Conservation (phyloP, 2,329 filamentous ascomycete genomes). For the Fusarium secorum region DNA sequence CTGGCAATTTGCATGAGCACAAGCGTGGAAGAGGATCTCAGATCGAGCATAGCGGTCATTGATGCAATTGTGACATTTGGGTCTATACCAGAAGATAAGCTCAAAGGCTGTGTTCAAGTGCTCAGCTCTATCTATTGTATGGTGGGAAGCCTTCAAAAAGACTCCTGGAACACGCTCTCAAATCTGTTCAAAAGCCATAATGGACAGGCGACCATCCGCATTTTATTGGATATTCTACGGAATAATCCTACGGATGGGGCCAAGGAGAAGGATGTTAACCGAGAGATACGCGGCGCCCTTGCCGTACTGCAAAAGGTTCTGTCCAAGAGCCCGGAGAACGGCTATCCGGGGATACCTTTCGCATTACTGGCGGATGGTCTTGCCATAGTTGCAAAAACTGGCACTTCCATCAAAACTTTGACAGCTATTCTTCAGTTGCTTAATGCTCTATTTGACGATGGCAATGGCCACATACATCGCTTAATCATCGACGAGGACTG, state of each 20-base stretch:
- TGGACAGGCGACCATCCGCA: constrained; percentile 72
- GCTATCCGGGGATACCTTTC: constrained; percentile 67
- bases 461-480: constrained; percentile 60
- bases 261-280: constrained; percentile 59
- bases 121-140: constrained; percentile 76
- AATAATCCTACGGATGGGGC: constrained; percentile 55
- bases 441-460: constrained; percentile 63
- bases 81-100: constrained; percentile 68
- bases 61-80: constrained; percentile 77
- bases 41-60: constrained; percentile 71
- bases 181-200: constrained; percentile 78
- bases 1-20: constrained; percentile 75
- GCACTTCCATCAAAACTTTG: constrained; percentile 55
- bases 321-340: constrained; percentile 65
- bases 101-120: constrained; percentile 73
- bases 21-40: constrained; percentile 69
- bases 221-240: constrained; percentile 69
- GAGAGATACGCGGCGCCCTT: constrained; percentile 69
- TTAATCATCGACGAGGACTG: constrained; percentile 72
- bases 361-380: constrained; percentile 66
- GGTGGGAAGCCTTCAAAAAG: constrained; percentile 66
- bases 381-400: constrained; percentile 57
- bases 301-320: constrained; percentile 69
- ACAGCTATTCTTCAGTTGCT: constrained; percentile 60
- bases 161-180: constrained; percentile 74